Evolutionary conservation across 129 eudicot species (phyloP).

Genomic region (Heracleum sosnowskyi): DNA sequence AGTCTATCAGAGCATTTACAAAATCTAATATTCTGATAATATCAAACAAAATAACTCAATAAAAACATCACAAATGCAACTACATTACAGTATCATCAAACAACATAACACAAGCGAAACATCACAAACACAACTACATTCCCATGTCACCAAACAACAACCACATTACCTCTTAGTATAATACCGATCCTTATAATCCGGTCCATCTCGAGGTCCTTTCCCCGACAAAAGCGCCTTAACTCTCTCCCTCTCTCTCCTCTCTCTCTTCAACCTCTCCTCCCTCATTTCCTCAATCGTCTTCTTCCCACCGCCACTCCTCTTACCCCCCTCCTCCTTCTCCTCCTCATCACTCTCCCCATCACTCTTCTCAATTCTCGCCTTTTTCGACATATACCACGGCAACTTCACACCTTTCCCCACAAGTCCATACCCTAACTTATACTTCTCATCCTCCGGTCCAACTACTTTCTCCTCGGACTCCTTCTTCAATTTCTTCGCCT

Average conservation of each 20-base stretch:
- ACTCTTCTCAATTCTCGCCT: constrained; percentile 4
- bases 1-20: neutral
- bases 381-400: constrained; percentile 81
- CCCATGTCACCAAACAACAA: too few relatives aligned
- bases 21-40: neutral
- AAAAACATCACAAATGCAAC: neutral
- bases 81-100: neutral
- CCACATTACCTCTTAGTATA: constrained; percentile 25
- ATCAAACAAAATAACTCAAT: too few relatives aligned
- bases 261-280: constrained; percentile 90
- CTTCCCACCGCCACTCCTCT: constrained; percentile 23
- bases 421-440: constrained; percentile 79
- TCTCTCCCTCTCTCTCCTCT: constrained; percentile 74
- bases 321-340: neutral
- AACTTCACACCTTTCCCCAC: constrained; percentile 87
- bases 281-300: constrained; percentile 73
- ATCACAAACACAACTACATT: neutral
- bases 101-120: neutral
- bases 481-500: constrained; percentile 16
- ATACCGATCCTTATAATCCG: constrained; percentile 23
- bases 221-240: constrained; percentile 48
- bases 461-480: constrained; percentile 37
- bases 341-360: constrained; percentile 13
- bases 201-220: constrained; percentile 22
- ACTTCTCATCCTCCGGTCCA: constrained; percentile 82